Evolutionary conservation across 345 rosid species (phyloP), one percentile per base, ranked within the genome.

Genomic region (Cardamine chenopodiifolia): DNA sequence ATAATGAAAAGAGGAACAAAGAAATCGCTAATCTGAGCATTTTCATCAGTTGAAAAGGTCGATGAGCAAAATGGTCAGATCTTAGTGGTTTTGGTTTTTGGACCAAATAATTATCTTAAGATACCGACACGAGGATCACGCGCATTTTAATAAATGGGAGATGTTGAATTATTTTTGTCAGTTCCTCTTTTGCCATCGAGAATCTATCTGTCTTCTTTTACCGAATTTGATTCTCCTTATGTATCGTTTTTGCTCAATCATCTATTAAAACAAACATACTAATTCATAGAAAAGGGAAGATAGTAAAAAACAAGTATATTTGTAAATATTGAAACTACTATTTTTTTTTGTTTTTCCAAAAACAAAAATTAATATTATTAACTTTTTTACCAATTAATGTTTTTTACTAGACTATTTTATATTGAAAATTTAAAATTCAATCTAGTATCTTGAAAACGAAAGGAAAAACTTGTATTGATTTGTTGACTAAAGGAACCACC

Each of bases 1-100:
- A 71, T 52, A 77, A 32, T 4, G 63, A 25, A 62, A 72, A 7
- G 28, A 81, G 49, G 71, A 74, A 22, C 65, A 75, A 62, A 76
- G 74, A 25, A 81, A 58, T 58, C 62, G 66, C 10, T 54, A 72
- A 18, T 65, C 73, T 66, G 40, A 39, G 14, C 76, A 75, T 60
- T 48, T 70, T 72, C n/a, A 25, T 45, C 19, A 5, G 55, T 59
- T 68, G 63, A 42, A 61, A 75, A 61, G 0, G 11, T 60, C 35
- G 63, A 61, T 61, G 69, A 68, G 32, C 26, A 23, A 5, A 75
- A 68, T 11, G 74, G 57, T 75, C 63, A 61, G 74, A 34, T 76
- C 39, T 44, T 58, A 8, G 52, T 66, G 42, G 61, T 60, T 60
- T 61, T 28, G 18, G 34, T 1, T 13, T 37, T 62, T 66, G 23